Conservation (phyloP, 2,329 filamentous ascomycete genomes). For the Dichotomopilus funicola region DNA sequence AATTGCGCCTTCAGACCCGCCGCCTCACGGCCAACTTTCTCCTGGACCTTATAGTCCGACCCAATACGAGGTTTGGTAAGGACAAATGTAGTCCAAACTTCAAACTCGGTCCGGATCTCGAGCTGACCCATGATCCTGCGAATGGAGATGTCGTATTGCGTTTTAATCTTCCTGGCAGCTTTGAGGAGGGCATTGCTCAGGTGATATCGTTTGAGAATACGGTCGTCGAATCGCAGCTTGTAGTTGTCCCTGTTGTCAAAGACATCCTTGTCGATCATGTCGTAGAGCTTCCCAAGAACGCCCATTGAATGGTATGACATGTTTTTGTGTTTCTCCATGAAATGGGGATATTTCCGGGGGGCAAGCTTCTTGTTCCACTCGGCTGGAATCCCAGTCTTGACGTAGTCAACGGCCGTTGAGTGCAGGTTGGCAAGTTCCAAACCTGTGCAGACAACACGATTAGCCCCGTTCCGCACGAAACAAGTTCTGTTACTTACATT, state of each 20-base stretch:
- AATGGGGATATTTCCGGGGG: slow-evolving; percentile 71
- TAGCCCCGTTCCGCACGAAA: background rate
- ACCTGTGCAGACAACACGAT: background rate
- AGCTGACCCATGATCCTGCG: slow-evolving; percentile 78
- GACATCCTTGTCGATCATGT: slow-evolving; percentile 52
- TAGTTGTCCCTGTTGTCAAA: slow-evolving; percentile 68
- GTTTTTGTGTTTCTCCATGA: slow-evolving; percentile 64
- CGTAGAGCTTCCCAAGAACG: slow-evolving; percentile 76
- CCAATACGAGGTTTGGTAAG: slow-evolving; percentile 65
- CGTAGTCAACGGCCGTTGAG: slow-evolving; percentile 88
- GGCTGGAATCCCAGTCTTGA: slow-evolving; percentile 79
- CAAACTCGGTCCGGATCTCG: slow-evolving; percentile 80
- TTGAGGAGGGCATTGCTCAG: slow-evolving; percentile 50
- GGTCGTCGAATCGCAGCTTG: slow-evolving; percentile 64
- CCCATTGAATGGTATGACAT: slow-evolving; percentile 58
- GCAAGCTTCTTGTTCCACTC: slow-evolving; percentile 54
- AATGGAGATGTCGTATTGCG: slow-evolving; percentile 69
- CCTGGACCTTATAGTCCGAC: slow-evolving; percentile 78
- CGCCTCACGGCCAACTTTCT: slow-evolving; percentile 68
- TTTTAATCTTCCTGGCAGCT: slow-evolving; percentile 61
- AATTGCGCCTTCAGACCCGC: slow-evolving; percentile 62
- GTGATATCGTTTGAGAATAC: slow-evolving; percentile 60
- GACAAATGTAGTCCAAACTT: slow-evolving; percentile 83
- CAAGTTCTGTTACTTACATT: slow-evolving; percentile 42
- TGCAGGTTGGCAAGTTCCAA: slow-evolving; percentile 57